Percentiles rank a stretch among this genome's conserved stretches.
Conservation (phyloP, 2,329 filamentous ascomycete species). For the Aphanocladium album region DNA sequence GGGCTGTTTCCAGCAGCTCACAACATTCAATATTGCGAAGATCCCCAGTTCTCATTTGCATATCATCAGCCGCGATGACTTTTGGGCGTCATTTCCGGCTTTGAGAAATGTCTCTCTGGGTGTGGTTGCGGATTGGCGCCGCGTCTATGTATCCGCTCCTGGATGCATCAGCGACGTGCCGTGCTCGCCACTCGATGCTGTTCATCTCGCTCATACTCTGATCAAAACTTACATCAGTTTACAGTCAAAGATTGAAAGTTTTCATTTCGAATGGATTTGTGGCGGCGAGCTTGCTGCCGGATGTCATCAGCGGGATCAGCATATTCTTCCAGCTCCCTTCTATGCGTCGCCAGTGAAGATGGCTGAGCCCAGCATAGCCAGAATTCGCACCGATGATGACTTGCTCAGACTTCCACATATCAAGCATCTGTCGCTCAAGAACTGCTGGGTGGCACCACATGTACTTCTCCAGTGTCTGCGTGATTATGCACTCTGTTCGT, state of each 20-base stretch:
- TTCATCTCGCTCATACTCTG: constrained; percentile 46
- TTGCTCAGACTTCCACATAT: constrained; percentile 52
- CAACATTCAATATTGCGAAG: constrained; percentile 57
- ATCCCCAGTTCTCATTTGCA: constrained; percentile 57
- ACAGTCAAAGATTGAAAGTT: constrained; percentile 46
- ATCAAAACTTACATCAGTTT: constrained; percentile 45
- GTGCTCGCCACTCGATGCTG: constrained; percentile 47
- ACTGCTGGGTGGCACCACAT: constrained; percentile 62
- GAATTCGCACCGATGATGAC: constrained; percentile 21
- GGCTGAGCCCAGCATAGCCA: constrained; percentile 27
- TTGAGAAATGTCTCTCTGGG: constrained; percentile 52
- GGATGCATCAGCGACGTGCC: constrained; percentile 43
- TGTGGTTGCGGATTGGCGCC: constrained; percentile 63
- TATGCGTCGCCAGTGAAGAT: constrained; percentile 30
- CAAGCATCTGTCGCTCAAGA: constrained; percentile 56
- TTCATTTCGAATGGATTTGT: constrained; percentile 62
- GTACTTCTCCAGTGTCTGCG: constrained; percentile 49
- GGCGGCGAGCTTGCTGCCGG: constrained; percentile 64
- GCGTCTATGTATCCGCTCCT: constrained; percentile 47
- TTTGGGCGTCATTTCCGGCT: constrained; percentile 56
- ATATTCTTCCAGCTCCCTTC: constrained; percentile 59
- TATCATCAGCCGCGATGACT: constrained; percentile 50
- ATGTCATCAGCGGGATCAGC: constrained; percentile 54
- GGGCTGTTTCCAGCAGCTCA: constrained; percentile 47
- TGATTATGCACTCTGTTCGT: constrained; percentile 38